A percentile compares a stretch with the other conserved stretches of the same genome.
phyloP scores from a whole-genome alignment of 2,329 filamentous ascomycete genomes.

The Thermoascus crustaceus region DNA sequence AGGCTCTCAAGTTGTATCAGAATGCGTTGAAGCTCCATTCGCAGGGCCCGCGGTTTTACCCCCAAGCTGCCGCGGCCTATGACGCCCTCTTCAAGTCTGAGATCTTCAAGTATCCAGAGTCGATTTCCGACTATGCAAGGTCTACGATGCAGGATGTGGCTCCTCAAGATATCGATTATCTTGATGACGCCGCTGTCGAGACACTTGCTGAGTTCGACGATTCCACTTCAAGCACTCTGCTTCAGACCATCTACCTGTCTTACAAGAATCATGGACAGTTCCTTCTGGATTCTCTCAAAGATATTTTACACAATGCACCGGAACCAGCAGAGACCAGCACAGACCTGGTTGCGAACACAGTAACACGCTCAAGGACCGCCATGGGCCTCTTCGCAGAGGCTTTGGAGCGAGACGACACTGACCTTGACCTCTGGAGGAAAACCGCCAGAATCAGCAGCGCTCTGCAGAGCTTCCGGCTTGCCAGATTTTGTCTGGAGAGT shows the following conservation, averaged over 20 bases:
- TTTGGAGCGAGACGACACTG: conserved; percentile 56
- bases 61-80: conserved; percentile 74
- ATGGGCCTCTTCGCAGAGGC: conserved; percentile 53
- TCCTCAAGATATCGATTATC: conserved; percentile 40
- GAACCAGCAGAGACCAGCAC: conserved; percentile 11
- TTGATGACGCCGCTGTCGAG: conserved; percentile 17
- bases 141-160: conserved; percentile 45
- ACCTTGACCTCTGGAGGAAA: conserved; percentile 57
- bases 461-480: conserved; percentile 50
- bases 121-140: conserved; percentile 72
- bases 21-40: conserved; percentile 84
- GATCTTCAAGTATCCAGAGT: conserved; percentile 88
- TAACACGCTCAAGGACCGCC: conserved; percentile 34
- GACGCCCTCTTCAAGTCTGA: conserved; percentile 79
- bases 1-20: conserved; percentile 91
- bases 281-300: conserved; percentile 63
- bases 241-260: conserved; percentile 83
- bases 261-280: conserved; percentile 97
- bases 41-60: conserved; percentile 68
- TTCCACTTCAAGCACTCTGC: conserved; percentile 68
- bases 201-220: conserved; percentile 54
- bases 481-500: conserved; percentile 56
- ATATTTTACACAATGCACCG: conserved; percentile 32
- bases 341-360: conserved; percentile 14
- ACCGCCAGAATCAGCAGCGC: conserved; percentile 50